Base-by-base conservation (phyloP, 1,284 basidiomycete genomes). In the Heterobasidion parviporum region DNA sequence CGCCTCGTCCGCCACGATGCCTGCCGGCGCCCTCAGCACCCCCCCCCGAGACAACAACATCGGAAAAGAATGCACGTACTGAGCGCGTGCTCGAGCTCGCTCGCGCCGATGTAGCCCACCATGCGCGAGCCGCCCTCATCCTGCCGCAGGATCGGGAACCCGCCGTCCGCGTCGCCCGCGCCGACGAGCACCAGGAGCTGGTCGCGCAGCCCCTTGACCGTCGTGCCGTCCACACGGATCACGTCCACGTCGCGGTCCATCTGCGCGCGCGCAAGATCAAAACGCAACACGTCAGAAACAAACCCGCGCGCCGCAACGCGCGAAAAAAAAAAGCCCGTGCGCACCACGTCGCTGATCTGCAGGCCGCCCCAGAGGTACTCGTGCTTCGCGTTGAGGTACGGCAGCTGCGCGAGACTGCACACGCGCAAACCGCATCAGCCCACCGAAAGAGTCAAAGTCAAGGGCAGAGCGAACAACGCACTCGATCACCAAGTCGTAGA, bases 401-500 rank as follows among this genome's bases (percentile, higher is more conserved):
- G 95, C 18, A 97, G 78, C 68, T 95, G 80, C 38, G 83, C 79
- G 34, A 87, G 70, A 33, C 82, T 84, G 57, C 15, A 15, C 6
- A 54, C 33, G 48, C 36, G 38, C 44, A 18, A 51, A 26, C 36
- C 41, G 59, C 6, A 59, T 50, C 38, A 50, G 18, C 49, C 16
- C 33, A 35, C 49, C 8, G 32, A 38, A 14, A 15, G 16, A 26
- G 26, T n/a, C 12, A 10, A 50, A n/a, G n/a, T n/a, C 16, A 18
- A 52, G 15, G 36, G 41, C 34, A 70, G 46, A 65, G 67, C 38
- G 70, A 64, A 64, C 81, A n/a, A n/a, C n/a, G 61, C 58, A 87
- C 75, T 95, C 92, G 57, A 98, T 98, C 57, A 94, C 92, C 35
- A 98, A 81, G 68, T 98, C 95, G 67, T 98, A 97, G 55, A 97